Base-by-base conservation (phyloP, 352 stramenopile genomes). In the Pythium graminicola region DNA sequence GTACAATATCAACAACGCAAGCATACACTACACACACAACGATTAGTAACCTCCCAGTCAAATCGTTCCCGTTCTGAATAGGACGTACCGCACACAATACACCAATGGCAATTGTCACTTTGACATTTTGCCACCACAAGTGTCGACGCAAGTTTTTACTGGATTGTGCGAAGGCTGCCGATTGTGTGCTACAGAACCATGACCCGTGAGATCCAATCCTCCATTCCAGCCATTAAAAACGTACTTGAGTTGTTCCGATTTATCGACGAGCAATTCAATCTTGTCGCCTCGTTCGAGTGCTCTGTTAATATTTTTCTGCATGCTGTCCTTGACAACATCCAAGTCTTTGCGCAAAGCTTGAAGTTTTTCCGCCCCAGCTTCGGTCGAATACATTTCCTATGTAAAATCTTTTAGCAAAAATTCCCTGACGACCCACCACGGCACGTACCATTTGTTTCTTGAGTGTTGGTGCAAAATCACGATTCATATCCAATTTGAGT, bases 51-150 rank as follows among this genome's bases (percentile, higher is more conserved):
- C 85, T 52, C 5, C 17, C 35, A 43, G 19, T 16, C 2, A 40
- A 22, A 36, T 45, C 10, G 19, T 32, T 16, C n/a, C 31, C 6
- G 19, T 28, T 47, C 10, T 24, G 4, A 8, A 38, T 3, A 44
- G 4, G 39, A 57, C 80, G 24, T 81, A 94, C 84, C 57, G 71
- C 49, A 62, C 81, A 64, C 28, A 89, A 60, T 49, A 85, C 63
- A 48, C 68, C 76, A 28, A 89, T 85, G 14, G 79, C 76, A 56
- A 90, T 80, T 51, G 78, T 92, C 80, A 93, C 86, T 65, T 94
- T 94, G 26, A 94, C 62, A 45, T 94, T 94, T 58, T 94, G 75
- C 66, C 83, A 76, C 84, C 84, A 94, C 24, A 94, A 57, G 39
- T 89, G 76, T 20, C 81, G 81, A 7, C 81, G 84, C 6, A 94